Conservation (phyloP, 352 stramenopile species). For the Pythium chondricola region DNA sequence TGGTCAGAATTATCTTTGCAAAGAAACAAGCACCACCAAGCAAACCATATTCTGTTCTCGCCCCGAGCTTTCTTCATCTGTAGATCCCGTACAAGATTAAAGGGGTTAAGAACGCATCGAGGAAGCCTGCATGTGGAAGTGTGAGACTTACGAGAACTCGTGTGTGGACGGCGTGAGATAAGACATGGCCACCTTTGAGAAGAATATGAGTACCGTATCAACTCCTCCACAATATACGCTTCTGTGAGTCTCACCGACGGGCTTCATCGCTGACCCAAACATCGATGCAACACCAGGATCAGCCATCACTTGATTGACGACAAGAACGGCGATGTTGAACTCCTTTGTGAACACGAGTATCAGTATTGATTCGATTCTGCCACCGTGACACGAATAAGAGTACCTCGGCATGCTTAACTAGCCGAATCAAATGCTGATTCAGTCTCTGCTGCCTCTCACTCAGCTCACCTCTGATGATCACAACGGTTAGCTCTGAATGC, state of each 20-base stretch:
- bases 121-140: no score
- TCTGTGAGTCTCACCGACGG: no score
- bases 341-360: conserved; percentile 60
- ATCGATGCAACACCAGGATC: conserved; percentile 80
- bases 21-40: no score
- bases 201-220: neutral
- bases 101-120: no score
- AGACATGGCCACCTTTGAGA: conserved; percentile 77
- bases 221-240: no score
- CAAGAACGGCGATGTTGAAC: conserved; percentile 91
- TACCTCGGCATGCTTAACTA: conserved; percentile 78
- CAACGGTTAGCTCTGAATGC: neutral
- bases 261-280: conserved; percentile 82
- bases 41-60: conserved; percentile 86
- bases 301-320: conserved; percentile 91
- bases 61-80: conserved; percentile 90
- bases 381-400: no score
- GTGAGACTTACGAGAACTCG: conserved; percentile 83
- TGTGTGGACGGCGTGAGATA: conserved; percentile 97
- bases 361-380: no score
- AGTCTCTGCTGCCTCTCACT: conserved; percentile 89
- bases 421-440: conserved; percentile 81
- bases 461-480: conserved; percentile 47
- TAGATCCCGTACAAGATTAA: no score
- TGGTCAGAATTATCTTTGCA: neutral